phyloP scores from a whole-genome alignment of 1,284 basidiomycete species.

The Naganishia sp. region DNA sequence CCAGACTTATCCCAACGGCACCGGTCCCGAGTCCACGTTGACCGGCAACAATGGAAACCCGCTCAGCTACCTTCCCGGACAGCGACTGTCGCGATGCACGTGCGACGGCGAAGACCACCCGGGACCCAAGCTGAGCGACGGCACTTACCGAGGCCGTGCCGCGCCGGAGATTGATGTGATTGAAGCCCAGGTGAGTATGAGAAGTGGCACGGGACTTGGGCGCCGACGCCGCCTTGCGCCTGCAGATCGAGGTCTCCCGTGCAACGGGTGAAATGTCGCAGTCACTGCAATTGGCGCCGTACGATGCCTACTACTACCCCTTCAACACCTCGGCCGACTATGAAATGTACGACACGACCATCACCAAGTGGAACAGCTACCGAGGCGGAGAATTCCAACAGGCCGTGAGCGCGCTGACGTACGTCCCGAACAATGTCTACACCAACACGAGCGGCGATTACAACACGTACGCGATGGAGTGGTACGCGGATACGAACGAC shows the following conservation, averaged over 20 bases:
- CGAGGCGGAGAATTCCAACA: conserved; percentile 77
- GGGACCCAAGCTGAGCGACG: conserved; percentile 56
- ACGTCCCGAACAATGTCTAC: conserved; percentile 57
- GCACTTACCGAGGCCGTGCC: conserved; percentile 57
- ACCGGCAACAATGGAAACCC: conserved; percentile 41
- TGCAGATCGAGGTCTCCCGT: conserved; percentile 40
- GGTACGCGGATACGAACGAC: conserved; percentile 63
- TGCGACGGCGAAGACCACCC: conserved; percentile 66
- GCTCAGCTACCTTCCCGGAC: conserved; percentile 54
- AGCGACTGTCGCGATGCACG: conserved; percentile 59
- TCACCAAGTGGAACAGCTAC: conserved; percentile 70
- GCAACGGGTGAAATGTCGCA: conserved; percentile 60
- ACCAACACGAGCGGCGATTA: conserved; percentile 41
- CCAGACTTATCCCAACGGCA: conserved; percentile 52
- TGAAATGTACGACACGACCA: conserved; percentile 47
- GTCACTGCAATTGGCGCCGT: conserved; percentile 57
- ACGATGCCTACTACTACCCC: conserved; percentile 68
- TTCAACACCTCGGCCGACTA: conserved; percentile 57
- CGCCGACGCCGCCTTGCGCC: conserved; percentile 39
- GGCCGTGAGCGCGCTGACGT: conserved; percentile 67
- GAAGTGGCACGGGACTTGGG: conserved; percentile 30
- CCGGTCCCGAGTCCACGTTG: conserved; percentile 49
- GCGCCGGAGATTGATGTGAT: conserved; percentile 70
- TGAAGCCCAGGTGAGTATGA: conserved; percentile 58
- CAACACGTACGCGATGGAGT: conserved; percentile 67